Evolutionary conservation across 192 early-diverging fungal species (phyloP), one percentile per base, ranked within the genome.

Genomic region (Polychytrium aggregatum): DNA sequence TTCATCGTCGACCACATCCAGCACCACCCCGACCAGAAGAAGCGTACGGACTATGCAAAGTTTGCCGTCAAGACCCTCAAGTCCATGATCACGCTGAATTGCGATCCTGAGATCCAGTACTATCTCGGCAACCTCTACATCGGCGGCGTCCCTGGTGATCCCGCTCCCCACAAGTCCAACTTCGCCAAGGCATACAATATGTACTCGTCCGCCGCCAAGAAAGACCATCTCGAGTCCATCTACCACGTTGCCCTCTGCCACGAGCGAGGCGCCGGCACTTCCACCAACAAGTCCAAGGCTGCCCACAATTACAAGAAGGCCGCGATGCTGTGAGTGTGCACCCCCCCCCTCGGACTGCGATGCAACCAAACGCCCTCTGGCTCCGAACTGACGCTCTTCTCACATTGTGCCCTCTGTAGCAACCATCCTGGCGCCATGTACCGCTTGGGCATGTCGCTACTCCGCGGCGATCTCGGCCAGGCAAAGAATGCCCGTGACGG

Each of bases 371-470:
- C n/a, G n/a, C n/a, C n/a, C n/a, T n/a, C n/a, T n/a, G n/a, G n/a
- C n/a, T n/a, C n/a, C n/a, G n/a, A n/a, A n/a, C n/a, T n/a, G n/a
- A n/a, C n/a, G n/a, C n/a, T 21, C 7, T 37, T 26, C 18, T 42
- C 34, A 41, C 5, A 3, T 59, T 2, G 17, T 37, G 40, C 22
- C 29, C 36, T 31, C 18, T 25, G 0, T 34, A 64, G 60, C 39
- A 70, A 70, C 37, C 68, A 70, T 48, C 68, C 68, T 30, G 68
- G 68, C 24, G 68, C 68, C 30, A 70, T 70, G 68, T 69, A 86
- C 81, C 81, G 85, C 37, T 64, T 93, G 60, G 83, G 88, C 16
- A 76, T 71, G 55, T 74, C 86, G 41, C 78, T 82, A 29, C 64
- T 91, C 45, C 66, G 75, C 13, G 90, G 90, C 50, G 67, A 77